phyloP scores from a whole-genome alignment of 2,329 filamentous ascomycete species.

The Raffaelea albimanens region DNA sequence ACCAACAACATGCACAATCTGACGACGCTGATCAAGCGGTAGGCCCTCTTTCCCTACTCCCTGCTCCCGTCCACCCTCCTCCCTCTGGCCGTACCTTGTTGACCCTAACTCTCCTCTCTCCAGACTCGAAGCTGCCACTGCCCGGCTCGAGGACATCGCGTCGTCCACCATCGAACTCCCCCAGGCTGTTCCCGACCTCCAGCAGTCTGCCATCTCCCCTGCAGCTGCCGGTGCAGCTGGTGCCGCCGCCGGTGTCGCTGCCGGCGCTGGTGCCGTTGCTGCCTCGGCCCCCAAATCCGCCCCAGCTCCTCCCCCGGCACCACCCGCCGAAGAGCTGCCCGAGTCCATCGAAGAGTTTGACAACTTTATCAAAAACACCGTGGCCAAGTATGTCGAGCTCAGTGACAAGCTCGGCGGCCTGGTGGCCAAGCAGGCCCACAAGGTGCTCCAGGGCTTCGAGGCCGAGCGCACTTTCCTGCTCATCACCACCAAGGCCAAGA shows the following conservation, averaged over 20 bases:
- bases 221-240: constrained; percentile 21
- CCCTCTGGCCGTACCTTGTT: too few species aligned
- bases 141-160: constrained; percentile 91
- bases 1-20: constrained; percentile 89
- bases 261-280: constrained; percentile 31
- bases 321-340: constrained; percentile 50
- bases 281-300: constrained; percentile 25
- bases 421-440: constrained; percentile 63
- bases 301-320: constrained; percentile 26
- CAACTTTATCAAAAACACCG: constrained; percentile 59
- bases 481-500: constrained; percentile 83
- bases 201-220: constrained; percentile 26
- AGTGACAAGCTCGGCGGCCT: constrained; percentile 70
- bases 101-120: constrained; percentile 2
- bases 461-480: constrained; percentile 83
- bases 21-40: constrained; percentile 97
- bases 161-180: constrained; percentile 58
- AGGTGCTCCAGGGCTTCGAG: constrained; percentile 58
- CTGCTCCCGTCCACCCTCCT: constrained; percentile 22
- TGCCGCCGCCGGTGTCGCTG: constrained; percentile 23
- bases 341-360: constrained; percentile 85
- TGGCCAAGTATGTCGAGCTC: constrained; percentile 68
- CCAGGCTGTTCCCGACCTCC: constrained; percentile 37
- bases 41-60: constrained; percentile 23
- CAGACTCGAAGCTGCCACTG: constrained; percentile 95